Percentiles rank a stretch among this genome's conserved stretches.
phyloP scores from a whole-genome alignment of 495 filamentous ascomycete genomes.

The Daldinia childiae region DNA sequence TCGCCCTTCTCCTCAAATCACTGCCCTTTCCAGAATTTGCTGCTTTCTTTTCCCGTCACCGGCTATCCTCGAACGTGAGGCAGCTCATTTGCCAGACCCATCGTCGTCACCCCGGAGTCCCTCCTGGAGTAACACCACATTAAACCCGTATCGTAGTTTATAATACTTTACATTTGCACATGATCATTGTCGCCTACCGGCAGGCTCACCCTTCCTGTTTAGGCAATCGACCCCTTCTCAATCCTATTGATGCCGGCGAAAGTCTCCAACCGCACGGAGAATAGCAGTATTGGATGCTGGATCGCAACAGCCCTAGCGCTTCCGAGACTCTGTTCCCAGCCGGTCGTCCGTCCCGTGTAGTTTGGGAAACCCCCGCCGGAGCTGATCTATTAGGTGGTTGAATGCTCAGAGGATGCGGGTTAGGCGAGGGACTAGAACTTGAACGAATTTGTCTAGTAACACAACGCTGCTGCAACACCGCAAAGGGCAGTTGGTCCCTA shows the following conservation, averaged over 20 bases:
- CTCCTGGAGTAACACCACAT: constrained; percentile 40
- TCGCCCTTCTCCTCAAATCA: constrained; percentile 43
- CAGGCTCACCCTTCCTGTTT: constrained; percentile 42
- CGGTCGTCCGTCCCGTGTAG: constrained; percentile 38
- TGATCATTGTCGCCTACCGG: constrained; percentile 42
- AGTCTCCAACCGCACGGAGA: constrained; percentile 30
- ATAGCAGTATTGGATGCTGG: constrained; percentile 35
- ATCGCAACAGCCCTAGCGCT: constrained; percentile 36
- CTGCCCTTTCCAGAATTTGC: constrained; percentile 38
- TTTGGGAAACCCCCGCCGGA: constrained; percentile 33
- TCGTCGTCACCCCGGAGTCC: constrained; percentile 30
- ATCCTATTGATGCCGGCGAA: constrained; percentile 27
- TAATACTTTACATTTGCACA: constrained; percentile 35
- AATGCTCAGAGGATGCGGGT: constrained; percentile 30
- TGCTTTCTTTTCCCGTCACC: constrained; percentile 28
- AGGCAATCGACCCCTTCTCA: constrained; percentile 26
- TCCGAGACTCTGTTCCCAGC: constrained; percentile 42
- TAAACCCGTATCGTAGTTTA: constrained; percentile 38
- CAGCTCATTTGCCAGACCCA: constrained; percentile 29
- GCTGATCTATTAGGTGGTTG: constrained; percentile 31
- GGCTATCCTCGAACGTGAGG: constrained; percentile 26
- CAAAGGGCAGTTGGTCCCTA: constrained; percentile 24
- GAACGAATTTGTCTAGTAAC: constrained; percentile 39
- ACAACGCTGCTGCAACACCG: constrained; percentile 45
- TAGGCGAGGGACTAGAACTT: constrained; percentile 32